phyloP scores from a whole-genome alignment of 2,329 filamentous ascomycete genomes.

The Aspergillus phoenicis region DNA sequence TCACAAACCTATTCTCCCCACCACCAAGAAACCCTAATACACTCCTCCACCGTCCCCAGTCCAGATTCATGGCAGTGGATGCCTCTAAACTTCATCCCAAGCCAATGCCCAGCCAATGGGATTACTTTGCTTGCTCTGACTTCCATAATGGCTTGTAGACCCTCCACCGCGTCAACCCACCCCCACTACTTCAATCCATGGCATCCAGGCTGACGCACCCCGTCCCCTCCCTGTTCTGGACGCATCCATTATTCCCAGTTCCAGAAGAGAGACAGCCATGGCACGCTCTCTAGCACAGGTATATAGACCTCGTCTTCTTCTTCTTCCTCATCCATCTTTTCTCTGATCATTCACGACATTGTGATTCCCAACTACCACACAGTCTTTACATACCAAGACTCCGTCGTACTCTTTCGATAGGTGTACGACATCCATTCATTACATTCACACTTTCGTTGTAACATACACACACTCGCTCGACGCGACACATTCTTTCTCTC shows the following conservation, averaged over 20 bases:
- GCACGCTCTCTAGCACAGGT: neutral
- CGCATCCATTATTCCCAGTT: neutral
- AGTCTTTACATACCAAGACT: neutral
- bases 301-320: neutral
- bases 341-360: neutral
- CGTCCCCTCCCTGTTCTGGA: neutral
- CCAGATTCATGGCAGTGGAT: neutral
- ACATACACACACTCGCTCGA: conserved; percentile 13
- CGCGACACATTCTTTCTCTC: neutral
- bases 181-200: neutral
- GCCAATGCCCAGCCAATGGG: neutral
- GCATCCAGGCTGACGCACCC: conserved; percentile 6
- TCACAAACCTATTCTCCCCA: neutral
- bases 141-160: neutral
- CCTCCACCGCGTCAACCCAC: neutral
- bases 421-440: neutral
- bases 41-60: neutral
- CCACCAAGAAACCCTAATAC: neutral
- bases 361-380: neutral
- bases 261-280: neutral
- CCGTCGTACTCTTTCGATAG: neutral
- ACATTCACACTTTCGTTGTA: neutral
- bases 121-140: neutral
- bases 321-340: neutral
- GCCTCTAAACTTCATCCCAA: neutral